Base-by-base conservation (phyloP, 768 basidiomycete genomes). In the Mycena rosella region DNA sequence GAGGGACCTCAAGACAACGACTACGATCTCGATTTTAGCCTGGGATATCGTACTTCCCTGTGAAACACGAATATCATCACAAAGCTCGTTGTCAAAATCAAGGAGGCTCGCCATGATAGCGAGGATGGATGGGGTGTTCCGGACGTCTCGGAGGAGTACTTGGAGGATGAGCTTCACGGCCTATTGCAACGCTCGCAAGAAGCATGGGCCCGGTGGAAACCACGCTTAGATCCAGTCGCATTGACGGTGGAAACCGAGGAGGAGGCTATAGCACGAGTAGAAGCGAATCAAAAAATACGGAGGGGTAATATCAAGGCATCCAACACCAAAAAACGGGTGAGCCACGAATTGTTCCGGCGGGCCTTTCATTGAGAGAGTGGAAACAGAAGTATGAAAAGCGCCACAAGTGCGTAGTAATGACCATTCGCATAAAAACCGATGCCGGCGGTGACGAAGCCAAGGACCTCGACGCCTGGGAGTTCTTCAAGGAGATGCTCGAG, bases 391-490 rank as follows among this genome's bases (percentile, higher is more conserved):
- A 22, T 17, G 3, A 9, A 20, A 10, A 49, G 29, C 9, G 51
- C 63, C 5, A 40, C 1, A 51, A 63, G 27, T 32, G 30, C 20
- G 34, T 63, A 40, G 9, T 15, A 8, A 40, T 8, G 14, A 40
- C 17, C 2, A 48, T 71, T 17, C 22, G 18, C 3, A 32, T 71
- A 7, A 67, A 71, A 48, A 34, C 17, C 9, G 17, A 32, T 40
- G 1, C 18, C 20, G 3, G 56, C 38, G 14, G n/a, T n/a, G n/a
- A n/a, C n/a, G n/a, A n/a, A n/a, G n/a, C 24, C 30, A 2, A 8
- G 4, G 69, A 71, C n/a, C 40, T 71, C 20, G 54, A 6, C 6
- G 38, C 55, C 5, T 71, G 69, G 65, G 20, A 60, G 29, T 64
- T 62, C 24, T 51, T 71, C 30, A 11, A 36, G 14, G 3, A n/a